Evolutionary conservation across 441 rosid species (phyloP).

Genomic region (Cnidoscolus chayamansa): DNA sequence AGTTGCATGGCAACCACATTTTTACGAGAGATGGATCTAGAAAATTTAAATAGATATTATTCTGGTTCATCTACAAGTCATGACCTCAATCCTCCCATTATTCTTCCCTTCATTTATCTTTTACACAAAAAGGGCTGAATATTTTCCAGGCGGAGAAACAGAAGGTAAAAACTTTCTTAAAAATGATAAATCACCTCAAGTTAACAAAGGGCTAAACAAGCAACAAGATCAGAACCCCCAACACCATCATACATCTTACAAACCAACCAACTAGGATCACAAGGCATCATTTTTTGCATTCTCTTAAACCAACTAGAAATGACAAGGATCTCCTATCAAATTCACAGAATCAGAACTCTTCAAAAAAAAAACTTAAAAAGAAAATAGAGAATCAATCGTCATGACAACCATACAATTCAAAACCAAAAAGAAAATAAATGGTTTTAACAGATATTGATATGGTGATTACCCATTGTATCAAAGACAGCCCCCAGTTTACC

Average conservation of each 20-base stretch:
- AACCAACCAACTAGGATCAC: not conserved
- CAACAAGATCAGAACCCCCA: not conserved
- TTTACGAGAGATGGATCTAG: not conserved
- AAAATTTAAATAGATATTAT: not conserved
- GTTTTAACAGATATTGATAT: not conserved
- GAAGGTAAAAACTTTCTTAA: not conserved
- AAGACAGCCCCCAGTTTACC: slow-evolving; percentile 63
- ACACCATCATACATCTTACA: not conserved
- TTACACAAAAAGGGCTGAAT: not conserved
- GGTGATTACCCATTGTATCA: slow-evolving; percentile 62
- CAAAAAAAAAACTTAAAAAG: not conserved
- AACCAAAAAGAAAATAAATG: not conserved
- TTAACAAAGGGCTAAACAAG: not conserved
- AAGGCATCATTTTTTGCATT: not conserved
- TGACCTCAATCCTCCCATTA: not conserved
- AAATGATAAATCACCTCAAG: not conserved
- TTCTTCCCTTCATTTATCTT: not conserved
- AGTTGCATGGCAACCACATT: not conserved
- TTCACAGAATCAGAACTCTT: not conserved
- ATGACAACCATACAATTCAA: not conserved
- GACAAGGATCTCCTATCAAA: not conserved
- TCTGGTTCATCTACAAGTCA: not conserved
- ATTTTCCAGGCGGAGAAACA: not conserved
- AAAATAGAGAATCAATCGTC: not conserved
- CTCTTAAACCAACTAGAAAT: not conserved